Percentiles rank a stretch among this genome's conserved stretches.
Conservation (phyloP, 2,329 filamentous ascomycete species). For the Hypoxylon sp. region DNA sequence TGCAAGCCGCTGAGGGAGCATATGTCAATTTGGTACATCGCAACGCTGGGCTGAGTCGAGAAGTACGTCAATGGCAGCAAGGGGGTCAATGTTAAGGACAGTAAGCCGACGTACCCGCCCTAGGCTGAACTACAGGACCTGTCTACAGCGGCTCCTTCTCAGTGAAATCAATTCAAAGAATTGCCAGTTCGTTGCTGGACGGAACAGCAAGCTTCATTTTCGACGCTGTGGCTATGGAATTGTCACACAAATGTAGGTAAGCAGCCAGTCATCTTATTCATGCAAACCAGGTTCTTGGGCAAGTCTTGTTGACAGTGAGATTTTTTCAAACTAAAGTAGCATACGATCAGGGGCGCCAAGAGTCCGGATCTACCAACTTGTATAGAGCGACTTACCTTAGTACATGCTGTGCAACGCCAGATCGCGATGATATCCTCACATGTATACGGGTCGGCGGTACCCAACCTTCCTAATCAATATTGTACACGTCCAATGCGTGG, state of each 20-base stretch:
- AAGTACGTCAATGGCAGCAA: constrained; percentile 27
- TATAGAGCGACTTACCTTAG: background rate
- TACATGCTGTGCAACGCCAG: background rate
- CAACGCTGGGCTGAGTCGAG: constrained; percentile 30
- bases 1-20: constrained; percentile 18
- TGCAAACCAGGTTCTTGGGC: too few species aligned
- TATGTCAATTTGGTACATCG: constrained; percentile 25
- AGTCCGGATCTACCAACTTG: background rate
- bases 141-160: constrained; percentile 10
- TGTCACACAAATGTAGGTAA: too few species aligned
- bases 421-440: background rate
- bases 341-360: too few species aligned
- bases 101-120: constrained; percentile 20
- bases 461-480: background rate
- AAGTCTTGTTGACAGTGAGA: too few species aligned
- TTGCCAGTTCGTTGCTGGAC: background rate
- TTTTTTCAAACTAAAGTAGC: too few species aligned
- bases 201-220: too few species aligned
- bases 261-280: too few species aligned
- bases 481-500: background rate
- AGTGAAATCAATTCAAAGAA: background rate
- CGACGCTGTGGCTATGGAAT: too few species aligned
- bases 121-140: constrained; percentile 24
- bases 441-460: too few species aligned
- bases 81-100: constrained; percentile 24